phyloP scores from a whole-genome alignment of 805 yeast genomes.

The Pichia scutulata region DNA sequence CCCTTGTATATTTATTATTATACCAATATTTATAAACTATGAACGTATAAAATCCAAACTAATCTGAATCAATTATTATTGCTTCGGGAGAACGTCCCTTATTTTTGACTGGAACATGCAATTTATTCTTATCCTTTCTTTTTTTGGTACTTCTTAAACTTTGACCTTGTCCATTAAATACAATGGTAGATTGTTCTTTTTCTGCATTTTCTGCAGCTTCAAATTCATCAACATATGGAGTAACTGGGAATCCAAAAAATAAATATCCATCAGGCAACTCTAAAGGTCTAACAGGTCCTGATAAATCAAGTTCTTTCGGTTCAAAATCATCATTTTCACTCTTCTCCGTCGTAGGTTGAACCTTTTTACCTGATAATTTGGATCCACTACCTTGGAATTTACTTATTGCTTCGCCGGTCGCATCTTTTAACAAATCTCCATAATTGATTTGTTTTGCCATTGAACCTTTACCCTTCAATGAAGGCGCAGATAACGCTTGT shows the following conservation, averaged over 20 bases:
- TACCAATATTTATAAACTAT: neutral
- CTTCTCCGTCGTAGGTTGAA: constrained; percentile 13
- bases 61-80: constrained; percentile 62
- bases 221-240: constrained; percentile 36
- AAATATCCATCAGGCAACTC: constrained; percentile 75
- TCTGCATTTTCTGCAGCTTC: constrained; percentile 25
- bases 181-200: constrained; percentile 3
- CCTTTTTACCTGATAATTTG: constrained; percentile 57
- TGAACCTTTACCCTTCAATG: constrained; percentile 41
- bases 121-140: constrained; percentile 49
- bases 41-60: neutral
- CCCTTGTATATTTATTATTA: neutral
- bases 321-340: constrained; percentile 8
- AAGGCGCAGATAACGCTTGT: constrained; percentile 30
- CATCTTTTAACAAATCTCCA: constrained; percentile 45
- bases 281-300: constrained; percentile 66
- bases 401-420: constrained; percentile 22
- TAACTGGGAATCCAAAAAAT: constrained; percentile 87
- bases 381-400: constrained; percentile 58
- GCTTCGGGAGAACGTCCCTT: constrained; percentile 67
- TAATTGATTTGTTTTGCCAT: constrained; percentile 74
- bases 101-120: constrained; percentile 49
- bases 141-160: constrained; percentile 51
- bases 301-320: constrained; percentile 32
- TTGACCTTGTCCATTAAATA: constrained; percentile 65